Evolutionary conservation across 345 rosid species (phyloP).

Genomic region (Excoecaria agallocha): DNA sequence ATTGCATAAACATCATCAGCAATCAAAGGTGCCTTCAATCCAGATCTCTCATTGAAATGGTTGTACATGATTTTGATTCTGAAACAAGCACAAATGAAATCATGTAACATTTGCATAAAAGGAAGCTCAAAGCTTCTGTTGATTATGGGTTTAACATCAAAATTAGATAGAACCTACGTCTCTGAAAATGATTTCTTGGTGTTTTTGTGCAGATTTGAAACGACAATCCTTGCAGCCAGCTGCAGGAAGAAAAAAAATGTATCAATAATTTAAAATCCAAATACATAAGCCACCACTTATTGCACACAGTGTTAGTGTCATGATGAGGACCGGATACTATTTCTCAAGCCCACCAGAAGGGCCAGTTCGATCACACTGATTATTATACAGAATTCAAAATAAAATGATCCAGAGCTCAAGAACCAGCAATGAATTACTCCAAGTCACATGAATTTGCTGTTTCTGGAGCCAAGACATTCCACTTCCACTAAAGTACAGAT

Average conservation of each 20-base stretch:
- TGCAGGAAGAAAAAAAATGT: slow-evolving; percentile 31
- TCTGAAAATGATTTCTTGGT: slow-evolving; percentile 91
- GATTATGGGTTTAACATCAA: background rate
- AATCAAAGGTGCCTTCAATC: slow-evolving; percentile 68
- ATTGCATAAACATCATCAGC: slow-evolving; percentile 92
- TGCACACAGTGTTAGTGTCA: background rate
- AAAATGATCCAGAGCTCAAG: background rate
- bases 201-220: slow-evolving; percentile 95
- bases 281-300: background rate
- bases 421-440: background rate
- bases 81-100: slow-evolving; percentile 25
- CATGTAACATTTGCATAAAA: background rate
- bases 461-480: background rate
- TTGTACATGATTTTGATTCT: slow-evolving; percentile 84
- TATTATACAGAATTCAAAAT: background rate
- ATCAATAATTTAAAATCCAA: background rate
- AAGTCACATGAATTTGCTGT: too few relatives aligned
- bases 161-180: slow-evolving; percentile 57
- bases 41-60: slow-evolving; percentile 75
- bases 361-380: background rate
- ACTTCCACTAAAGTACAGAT: background rate
- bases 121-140: background rate
- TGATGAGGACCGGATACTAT: background rate
- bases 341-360: background rate
- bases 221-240: slow-evolving; percentile 98